Evolutionary conservation across 192 early-diverging fungal species (phyloP), one percentile per base, ranked within the genome.

Genomic region (Coemansia sp.): DNA sequence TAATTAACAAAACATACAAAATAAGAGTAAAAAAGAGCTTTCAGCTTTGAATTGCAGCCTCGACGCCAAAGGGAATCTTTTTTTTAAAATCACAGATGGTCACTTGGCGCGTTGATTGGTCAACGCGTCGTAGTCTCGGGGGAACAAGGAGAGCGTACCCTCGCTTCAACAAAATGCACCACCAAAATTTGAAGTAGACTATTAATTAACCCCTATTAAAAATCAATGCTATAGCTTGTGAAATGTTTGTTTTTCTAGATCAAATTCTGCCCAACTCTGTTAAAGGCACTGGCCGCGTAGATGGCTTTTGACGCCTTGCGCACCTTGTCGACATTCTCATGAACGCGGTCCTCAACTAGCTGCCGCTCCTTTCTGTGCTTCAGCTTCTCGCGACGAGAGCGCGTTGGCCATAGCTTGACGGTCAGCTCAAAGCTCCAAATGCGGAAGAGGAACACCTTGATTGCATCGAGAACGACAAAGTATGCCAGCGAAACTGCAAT

Each of bases 351-450:
- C 21, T 85, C 67, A 21, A 83, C 61, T 5, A 77, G 66, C 19
- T 42, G 61, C 44, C 83, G 73, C 43, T 62, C 65, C 67, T 82
- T 81, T 53, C 82, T 80, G 17, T 59, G 63, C 13, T 62, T 62
- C 51, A 94, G 71, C 70, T 90, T 88, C 14, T 64, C 82, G 41
- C 78, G 80, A 59, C 88, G 84, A 14, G 67, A 56, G 41, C 64
- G 67, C 0, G 89, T 84, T 7, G 95, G 95, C 84, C 85, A 89
- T 52, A 94, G 65, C 51, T 69, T 88, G 46, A 91, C 93, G 5
- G 92, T 94, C 37, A 95, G 75, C 71, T 93, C 92, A 73, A 93
- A 97, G 53, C 80, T 89, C 95, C 95, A 97, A 53, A 66, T 55
- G 38, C 81, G 82, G 83, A 95, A 89, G 23, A 93, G 72, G 55